These are phyloP conservation scores for Serendipita vermifera DNA, from an alignment of 768 basidiomycete species.

Conservation along the genomic window DNA sequence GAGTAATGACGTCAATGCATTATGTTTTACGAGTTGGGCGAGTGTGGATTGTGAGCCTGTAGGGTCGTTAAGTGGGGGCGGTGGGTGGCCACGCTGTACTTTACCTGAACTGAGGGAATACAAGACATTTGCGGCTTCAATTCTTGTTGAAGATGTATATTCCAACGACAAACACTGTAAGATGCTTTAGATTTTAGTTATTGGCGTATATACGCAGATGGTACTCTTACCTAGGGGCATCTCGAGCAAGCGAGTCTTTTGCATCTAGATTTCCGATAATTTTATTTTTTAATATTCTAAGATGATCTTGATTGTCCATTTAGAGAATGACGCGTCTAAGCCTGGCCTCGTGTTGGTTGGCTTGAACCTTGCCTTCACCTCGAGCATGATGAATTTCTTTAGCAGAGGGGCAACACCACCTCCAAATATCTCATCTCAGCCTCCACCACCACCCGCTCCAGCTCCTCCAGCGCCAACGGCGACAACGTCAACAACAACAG, in stretches of 20 bases:
- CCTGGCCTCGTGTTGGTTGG: too few species aligned
- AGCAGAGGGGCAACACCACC: not conserved
- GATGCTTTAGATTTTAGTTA: conserved; percentile 12
- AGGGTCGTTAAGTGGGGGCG: not conserved
- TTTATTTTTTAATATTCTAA: conserved; percentile 37
- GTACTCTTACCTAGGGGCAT: conserved; percentile 36
- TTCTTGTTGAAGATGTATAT: conserved; percentile 28
- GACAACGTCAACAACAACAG: not conserved
- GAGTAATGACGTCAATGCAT: conserved; percentile 48
- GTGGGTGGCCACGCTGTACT: not conserved
- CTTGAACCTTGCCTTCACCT: not conserved
- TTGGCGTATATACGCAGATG: not conserved
- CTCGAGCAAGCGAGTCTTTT: conserved; percentile 44
- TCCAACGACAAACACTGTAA: conserved; percentile 30
- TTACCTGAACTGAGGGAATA: conserved; percentile 60
- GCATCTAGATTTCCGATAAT: conserved; percentile 72
- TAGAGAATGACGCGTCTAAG: not conserved
- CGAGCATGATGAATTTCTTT: not conserved
- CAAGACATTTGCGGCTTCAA: conserved; percentile 64
- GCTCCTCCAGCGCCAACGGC: not conserved
- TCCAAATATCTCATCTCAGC: not conserved
- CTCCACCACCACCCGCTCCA: too few species aligned
- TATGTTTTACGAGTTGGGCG: conserved; percentile 38
- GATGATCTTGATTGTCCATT: not conserved
- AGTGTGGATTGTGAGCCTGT: conserved; percentile 52